These are phyloP conservation scores for Gypsophila paniculata DNA, from an alignment of 179 eudicot genomes.

Conservation along the genomic window DNA sequence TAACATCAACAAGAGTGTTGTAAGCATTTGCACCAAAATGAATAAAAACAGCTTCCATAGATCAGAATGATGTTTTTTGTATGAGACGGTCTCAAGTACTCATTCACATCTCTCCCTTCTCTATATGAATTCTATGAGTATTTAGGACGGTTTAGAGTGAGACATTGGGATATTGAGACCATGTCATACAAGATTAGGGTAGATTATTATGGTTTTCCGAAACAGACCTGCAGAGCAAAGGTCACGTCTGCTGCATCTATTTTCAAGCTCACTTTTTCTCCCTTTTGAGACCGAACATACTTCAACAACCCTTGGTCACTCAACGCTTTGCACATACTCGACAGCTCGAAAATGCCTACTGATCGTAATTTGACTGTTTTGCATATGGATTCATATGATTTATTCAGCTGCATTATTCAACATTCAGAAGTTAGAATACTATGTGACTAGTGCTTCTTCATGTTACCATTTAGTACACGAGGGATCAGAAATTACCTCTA, in stretches of 20 bases:
- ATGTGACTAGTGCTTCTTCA: neutral
- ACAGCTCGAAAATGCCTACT: conserved; percentile 63
- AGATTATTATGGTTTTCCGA: neutral
- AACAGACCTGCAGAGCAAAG: conserved; percentile 78
- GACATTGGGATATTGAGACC: no score
- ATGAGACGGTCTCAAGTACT: neutral
- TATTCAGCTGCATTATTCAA: conserved; percentile 54
- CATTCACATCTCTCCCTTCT: no score
- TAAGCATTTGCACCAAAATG: conserved; percentile 2
- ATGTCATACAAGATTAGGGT: neutral
- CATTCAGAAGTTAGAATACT: conserved; percentile 9
- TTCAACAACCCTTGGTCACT: conserved; percentile 88
- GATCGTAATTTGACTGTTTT: conserved; percentile 57
- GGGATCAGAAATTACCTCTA: conserved; percentile 53
- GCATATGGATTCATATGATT: conserved; percentile 64
- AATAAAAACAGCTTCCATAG: neutral
- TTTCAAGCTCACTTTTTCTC: conserved; percentile 58
- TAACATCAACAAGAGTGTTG: neutral
- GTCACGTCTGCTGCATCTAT: conserved; percentile 75
- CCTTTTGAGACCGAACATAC: conserved; percentile 61
- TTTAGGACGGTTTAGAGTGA: no score
- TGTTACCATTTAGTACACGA: neutral
- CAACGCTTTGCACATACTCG: conserved; percentile 85
- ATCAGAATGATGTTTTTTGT: neutral
- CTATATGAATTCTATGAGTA: no score